Conservation (phyloP, 1,139 yeast species). For the Suhomyces anneliseae region DNA sequence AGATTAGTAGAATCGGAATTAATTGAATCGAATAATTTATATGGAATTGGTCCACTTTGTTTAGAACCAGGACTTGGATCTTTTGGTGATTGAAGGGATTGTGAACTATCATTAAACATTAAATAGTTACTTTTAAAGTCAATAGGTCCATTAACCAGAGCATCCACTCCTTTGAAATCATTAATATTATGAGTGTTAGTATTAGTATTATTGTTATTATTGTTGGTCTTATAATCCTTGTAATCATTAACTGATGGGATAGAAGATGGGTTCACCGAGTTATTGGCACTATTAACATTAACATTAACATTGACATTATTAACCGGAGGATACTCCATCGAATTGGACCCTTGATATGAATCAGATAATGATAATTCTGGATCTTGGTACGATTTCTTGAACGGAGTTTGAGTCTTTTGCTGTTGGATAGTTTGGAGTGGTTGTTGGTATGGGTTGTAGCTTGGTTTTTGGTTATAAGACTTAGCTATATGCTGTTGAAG, state of each 20-base stretch:
- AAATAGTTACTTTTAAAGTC: conserved; percentile 18
- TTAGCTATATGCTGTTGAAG: conserved; percentile 15
- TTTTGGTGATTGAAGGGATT: conserved; percentile 25
- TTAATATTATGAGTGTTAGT: too few relatives aligned
- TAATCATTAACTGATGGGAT: neutral
- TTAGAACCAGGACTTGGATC: conserved; percentile 2
- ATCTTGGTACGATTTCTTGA: conserved; percentile 9
- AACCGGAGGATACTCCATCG: conserved; percentile 8
- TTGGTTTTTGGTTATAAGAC: conserved; percentile 14
- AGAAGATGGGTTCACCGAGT: conserved; percentile 1
- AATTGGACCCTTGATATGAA: conserved; percentile 6
- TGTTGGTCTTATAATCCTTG: neutral
- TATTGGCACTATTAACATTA: neutral
- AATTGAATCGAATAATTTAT: conserved; percentile 21
- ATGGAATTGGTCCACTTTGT: conserved; percentile 15
- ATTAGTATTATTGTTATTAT: too few relatives aligned
- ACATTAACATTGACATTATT: neutral
- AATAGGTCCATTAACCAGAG: conserved; percentile 4
- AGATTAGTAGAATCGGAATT: conserved; percentile 12
- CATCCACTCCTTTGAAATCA: neutral
- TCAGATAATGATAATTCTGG: conserved; percentile 6
- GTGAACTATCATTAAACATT: conserved; percentile 22
- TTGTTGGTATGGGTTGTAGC: conserved; percentile 15
- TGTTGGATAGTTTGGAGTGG: conserved; percentile 13
- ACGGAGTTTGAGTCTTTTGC: conserved; percentile 8